phyloP scores from a whole-genome alignment of 2,329 filamentous ascomycete genomes.

The Botrytis sinoallii region DNA sequence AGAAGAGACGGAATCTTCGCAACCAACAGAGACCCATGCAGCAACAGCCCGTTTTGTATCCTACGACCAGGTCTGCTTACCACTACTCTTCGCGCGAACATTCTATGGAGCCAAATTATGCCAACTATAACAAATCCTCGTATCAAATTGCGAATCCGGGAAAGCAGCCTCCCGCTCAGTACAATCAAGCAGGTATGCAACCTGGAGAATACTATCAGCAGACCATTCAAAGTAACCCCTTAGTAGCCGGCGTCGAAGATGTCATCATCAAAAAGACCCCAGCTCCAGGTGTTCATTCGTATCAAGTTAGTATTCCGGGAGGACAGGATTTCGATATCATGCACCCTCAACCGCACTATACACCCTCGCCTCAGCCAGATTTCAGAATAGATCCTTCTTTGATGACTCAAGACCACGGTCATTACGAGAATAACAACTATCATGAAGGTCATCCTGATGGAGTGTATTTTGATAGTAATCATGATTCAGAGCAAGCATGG shows the following conservation, averaged over 20 bases:
- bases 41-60: constrained; percentile 30
- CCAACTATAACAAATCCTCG: constrained; percentile 43
- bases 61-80: constrained; percentile 35
- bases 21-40: constrained; percentile 21
- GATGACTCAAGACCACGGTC: constrained; percentile 28
- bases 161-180: constrained; percentile 45
- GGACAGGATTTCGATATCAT: constrained; percentile 37
- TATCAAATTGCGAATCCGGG: constrained; percentile 53
- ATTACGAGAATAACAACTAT: constrained; percentile 23
- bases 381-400: constrained; percentile 35
- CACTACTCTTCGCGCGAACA: constrained; percentile 33
- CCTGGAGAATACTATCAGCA: constrained; percentile 51
- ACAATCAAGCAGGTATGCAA: constrained; percentile 42
- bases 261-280: constrained; percentile 44
- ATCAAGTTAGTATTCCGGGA: constrained; percentile 41
- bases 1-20: constrained; percentile 27
- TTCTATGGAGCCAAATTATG: constrained; percentile 32
- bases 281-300: constrained; percentile 33
- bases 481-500: constrained; percentile 30
- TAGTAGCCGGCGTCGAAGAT: constrained; percentile 39
- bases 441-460: constrained; percentile 23
- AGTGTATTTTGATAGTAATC: constrained; percentile 29
- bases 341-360: constrained; percentile 21
- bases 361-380: constrained; percentile 20
- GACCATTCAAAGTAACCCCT: constrained; percentile 29